Percentiles rank a stretch among this genome's conserved stretches.
phyloP scores from a whole-genome alignment of 306 rosid species.

The Astragalus glycyphyllos region DNA sequence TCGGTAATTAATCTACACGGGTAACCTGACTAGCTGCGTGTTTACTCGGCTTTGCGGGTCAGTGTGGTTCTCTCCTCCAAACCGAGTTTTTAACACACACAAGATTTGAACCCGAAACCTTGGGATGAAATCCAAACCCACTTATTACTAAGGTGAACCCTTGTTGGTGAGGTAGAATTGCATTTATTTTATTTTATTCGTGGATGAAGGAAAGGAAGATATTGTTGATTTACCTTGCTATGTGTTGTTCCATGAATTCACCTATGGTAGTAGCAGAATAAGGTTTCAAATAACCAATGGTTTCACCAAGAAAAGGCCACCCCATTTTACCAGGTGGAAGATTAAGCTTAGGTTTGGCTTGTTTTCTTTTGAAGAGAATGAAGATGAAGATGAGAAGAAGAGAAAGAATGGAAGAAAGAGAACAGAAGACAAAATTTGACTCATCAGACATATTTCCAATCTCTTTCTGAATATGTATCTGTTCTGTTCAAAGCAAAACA shows the following conservation, averaged over 20 bases:
- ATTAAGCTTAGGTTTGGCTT: slow-evolving; percentile 53
- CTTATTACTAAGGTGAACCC: too few relatives aligned
- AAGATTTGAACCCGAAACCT: too few relatives aligned
- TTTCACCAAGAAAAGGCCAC: slow-evolving; percentile 92
- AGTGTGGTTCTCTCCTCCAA: too few relatives aligned
- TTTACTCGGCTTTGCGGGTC: too few relatives aligned
- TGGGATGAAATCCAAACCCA: too few relatives aligned
- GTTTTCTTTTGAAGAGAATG: slow-evolving; percentile 64
- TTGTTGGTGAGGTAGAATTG: not conserved
- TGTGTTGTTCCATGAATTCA: slow-evolving; percentile 83
- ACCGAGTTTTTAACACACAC: too few relatives aligned
- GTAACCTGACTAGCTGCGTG: too few relatives aligned
- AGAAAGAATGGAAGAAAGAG: slow-evolving; percentile 65
- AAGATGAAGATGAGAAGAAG: slow-evolving; percentile 60
- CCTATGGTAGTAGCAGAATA: slow-evolving; percentile 82
- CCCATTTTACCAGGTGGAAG: slow-evolving; percentile 98
- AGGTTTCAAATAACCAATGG: slow-evolving; percentile 78
- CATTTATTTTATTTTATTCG: not conserved
- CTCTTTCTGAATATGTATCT: slow-evolving; percentile 7
- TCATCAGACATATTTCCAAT: slow-evolving; percentile 69
- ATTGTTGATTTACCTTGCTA: slow-evolving; percentile 58
- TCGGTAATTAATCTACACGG: too few relatives aligned
- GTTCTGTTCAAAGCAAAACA: slow-evolving; percentile 33
- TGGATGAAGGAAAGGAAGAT: not conserved
- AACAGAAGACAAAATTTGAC: slow-evolving; percentile 57